Percentiles rank a stretch among this genome's conserved stretches.
These are phyloP conservation scores for Grosmannia clavigera DNA, from an alignment of 2,329 filamentous ascomycete species.

Conservation along the genomic window DNA sequence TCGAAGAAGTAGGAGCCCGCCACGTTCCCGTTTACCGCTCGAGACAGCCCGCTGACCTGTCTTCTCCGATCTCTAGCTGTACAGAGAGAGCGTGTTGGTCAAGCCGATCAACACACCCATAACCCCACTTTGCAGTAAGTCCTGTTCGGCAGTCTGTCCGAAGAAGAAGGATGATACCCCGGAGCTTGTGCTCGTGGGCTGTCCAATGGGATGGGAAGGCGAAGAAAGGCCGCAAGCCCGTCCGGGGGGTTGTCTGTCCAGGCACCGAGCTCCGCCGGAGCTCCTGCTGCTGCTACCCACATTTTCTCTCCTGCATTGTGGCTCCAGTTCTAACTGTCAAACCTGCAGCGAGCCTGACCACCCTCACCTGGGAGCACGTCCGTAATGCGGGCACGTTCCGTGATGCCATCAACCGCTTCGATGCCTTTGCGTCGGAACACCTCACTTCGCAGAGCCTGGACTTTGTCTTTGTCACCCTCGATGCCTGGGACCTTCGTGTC, in stretches of 20 bases:
- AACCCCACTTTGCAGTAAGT: conserved; percentile 96
- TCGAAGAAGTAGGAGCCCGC: conserved; percentile 62
- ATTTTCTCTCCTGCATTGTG: no score
- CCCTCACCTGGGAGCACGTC: conserved; percentile 97
- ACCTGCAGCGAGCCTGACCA: conserved; percentile 75
- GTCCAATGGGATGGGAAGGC: no score
- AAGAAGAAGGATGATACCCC: no score
- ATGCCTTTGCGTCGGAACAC: conserved; percentile 85
- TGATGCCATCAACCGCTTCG: conserved; percentile 91
- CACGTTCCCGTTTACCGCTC: background rate
- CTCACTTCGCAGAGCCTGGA: conserved; percentile 83
- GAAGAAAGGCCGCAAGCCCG: background rate
- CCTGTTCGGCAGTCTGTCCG: conserved; percentile 1
- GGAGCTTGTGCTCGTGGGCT: background rate
- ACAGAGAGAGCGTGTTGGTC: conserved; percentile 90
- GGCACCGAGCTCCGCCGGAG: background rate
- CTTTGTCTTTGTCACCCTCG: conserved; percentile 96
- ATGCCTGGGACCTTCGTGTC: conserved; percentile 96
- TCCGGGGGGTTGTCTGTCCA: background rate
- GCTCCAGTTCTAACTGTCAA: conserved; percentile 1
- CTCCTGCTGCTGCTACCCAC: background rate
- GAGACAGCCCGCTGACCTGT: background rate
- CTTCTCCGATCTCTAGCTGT: conserved; percentile 48
- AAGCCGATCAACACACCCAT: conserved; percentile 98
- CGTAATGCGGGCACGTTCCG: conserved; percentile 94